Conservation (phyloP, 208 protist genomes). For the Herpetomonas samuelpessoai region DNA sequence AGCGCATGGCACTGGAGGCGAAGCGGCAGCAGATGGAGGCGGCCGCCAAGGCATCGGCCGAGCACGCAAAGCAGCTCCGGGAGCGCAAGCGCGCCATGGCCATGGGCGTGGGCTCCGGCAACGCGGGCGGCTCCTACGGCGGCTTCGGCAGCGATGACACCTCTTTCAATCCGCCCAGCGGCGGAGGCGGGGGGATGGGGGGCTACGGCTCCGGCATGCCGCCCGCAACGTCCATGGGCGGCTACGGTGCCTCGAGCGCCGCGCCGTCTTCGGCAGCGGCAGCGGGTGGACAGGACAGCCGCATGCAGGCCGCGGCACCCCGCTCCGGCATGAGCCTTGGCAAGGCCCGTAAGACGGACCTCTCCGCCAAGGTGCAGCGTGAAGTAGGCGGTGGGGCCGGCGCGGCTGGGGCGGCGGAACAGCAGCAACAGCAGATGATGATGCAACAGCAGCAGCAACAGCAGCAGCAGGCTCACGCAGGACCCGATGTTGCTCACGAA, state of each 20-base stretch:
- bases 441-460: slow-evolving; percentile 4
- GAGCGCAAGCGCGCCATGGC: slow-evolving; percentile 49
- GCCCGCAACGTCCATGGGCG: not conserved
- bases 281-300: slow-evolving; percentile 5
- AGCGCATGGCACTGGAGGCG: slow-evolving; percentile 86
- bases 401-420: not conserved
- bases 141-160: slow-evolving; percentile 68
- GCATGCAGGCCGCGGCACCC: slow-evolving; percentile 14
- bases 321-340: slow-evolving; percentile 69
- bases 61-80: slow-evolving; percentile 79
- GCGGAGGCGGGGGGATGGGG: not conserved
- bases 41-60: slow-evolving; percentile 88
- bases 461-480: not conserved
- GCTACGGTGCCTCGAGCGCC: slow-evolving; percentile 11
- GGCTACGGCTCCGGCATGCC: not conserved
- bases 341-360: slow-evolving; percentile 63
- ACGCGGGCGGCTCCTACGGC: slow-evolving; percentile 55
- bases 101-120: slow-evolving; percentile 19
- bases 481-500: slow-evolving; percentile 10
- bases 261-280: slow-evolving; percentile 31
- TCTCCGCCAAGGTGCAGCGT: slow-evolving; percentile 69
- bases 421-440: not conserved
- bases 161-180: not conserved
- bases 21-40: slow-evolving; percentile 86
- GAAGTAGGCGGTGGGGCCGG: slow-evolving; percentile 43